Evolutionary conservation across 805 yeast genomes (phyloP), one percentile per base, ranked within the genome.

Genomic region (Torulaspora indica): DNA sequence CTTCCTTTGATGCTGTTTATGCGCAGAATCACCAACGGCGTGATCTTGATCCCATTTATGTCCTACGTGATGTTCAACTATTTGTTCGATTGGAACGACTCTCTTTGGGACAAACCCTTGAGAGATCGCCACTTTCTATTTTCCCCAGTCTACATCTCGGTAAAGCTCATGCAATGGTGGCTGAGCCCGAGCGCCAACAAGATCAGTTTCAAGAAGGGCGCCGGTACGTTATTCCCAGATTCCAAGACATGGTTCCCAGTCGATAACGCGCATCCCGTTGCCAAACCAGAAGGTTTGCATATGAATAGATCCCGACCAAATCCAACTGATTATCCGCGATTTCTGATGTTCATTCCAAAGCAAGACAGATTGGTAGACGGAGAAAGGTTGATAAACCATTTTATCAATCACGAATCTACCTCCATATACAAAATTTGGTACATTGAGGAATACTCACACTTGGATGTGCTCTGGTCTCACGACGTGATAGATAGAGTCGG

Each of bases 81-180:
- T 57, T 67, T 91, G 47, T 87, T 91, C 61, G 86, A 83, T 43
- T 93, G 98, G 98, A 78, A 76, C 58, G 95, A 88, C 55, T 62
- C 63, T 10, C 70, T 84, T 23, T 93, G 97, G 83, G 85, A 89
- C 58, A 70, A 66, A 20, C 67, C 73, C 22, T 67, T 87, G 18
- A 72, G 91, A 55, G 76, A 78, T 48, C 72, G 90, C 27, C 88
- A 86, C 64, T 89, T 91, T 51, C 65, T 90, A 5, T 90, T 88
- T 61, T 83, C 95, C 2, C 96, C 96, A 0, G 86, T 85, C 4
- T 85, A 78, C 61, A 83, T 90, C 12, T 82, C 95, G 20, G 74
- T 88, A 1, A 78, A 80, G 51, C 70, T 86, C 45, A 89, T 91
- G 95, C 74, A 78, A 36, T 93, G 98, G 97, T 91, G 98, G 98